A percentile compares a stretch with the other conserved stretches of the same genome.
These are phyloP conservation scores for Tulasnella sp. DNA, from an alignment of 768 basidiomycete species.

Conservation along the genomic window DNA sequence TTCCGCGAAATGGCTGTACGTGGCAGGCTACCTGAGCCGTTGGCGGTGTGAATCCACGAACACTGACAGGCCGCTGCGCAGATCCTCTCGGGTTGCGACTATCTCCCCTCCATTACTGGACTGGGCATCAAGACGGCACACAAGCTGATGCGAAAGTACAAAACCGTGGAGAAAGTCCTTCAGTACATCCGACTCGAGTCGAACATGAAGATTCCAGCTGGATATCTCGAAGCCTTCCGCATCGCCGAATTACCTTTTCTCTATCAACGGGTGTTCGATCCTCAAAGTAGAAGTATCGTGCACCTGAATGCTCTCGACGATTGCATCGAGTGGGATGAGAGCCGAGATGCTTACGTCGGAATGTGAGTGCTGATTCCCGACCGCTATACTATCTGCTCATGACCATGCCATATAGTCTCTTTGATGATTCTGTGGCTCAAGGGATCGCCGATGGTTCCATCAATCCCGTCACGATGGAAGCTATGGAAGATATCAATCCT, in stretches of 20 bases:
- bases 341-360: conserved; percentile 62
- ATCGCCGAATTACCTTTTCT: conserved; percentile 86
- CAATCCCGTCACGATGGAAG: conserved; percentile 54
- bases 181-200: conserved; percentile 69
- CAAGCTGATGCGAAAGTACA: conserved; percentile 67
- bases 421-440: conserved; percentile 53
- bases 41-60: neutral
- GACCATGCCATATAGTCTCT: conserved; percentile 35
- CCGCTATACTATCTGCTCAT: neutral
- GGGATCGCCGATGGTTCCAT: conserved; percentile 54
- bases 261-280: conserved; percentile 88
- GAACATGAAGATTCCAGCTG: conserved; percentile 64
- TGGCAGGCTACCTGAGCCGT: neutral
- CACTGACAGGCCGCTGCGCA: neutral
- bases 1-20: conserved; percentile 77
- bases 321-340: conserved; percentile 42
- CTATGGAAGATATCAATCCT: conserved; percentile 72
- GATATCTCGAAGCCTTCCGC: conserved; percentile 62
- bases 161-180: conserved; percentile 74
- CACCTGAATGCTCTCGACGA: conserved; percentile 52
- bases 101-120: conserved; percentile 80
- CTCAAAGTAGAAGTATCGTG: conserved; percentile 48
- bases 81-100: conserved; percentile 87
- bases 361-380: conserved; percentile 32
- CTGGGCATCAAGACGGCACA: conserved; percentile 92